These are phyloP conservation scores for Abrus pulchellus DNA, from an alignment of 306 rosid genomes.

Conservation along the genomic window DNA sequence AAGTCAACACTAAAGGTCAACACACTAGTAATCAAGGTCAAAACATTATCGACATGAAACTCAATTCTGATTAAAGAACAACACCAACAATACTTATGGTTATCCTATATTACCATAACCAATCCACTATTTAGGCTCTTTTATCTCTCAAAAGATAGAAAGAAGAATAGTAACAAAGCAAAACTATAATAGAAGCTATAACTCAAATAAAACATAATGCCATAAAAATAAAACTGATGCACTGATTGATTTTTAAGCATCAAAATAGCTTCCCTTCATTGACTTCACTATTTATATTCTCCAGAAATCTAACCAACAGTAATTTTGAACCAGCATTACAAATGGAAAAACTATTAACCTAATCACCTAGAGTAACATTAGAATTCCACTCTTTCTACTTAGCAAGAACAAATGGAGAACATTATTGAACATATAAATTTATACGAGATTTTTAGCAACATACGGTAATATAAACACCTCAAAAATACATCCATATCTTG, in stretches of 20 bases:
- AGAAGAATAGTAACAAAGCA: slow-evolving; percentile 9
- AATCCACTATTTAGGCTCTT: neutral
- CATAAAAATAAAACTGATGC: slow-evolving; percentile 3
- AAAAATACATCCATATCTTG: no score
- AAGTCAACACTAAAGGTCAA: no score
- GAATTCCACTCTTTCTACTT: neutral
- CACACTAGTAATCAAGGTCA: no score
- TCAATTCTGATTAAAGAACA: no score
- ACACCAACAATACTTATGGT: neutral
- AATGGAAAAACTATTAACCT: slow-evolving; percentile 13
- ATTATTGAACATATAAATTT: no score
- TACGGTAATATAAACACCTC: no score
- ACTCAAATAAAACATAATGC: slow-evolving; percentile 6
- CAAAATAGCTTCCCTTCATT: slow-evolving; percentile 30
- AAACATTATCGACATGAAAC: no score
- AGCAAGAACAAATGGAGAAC: no score
- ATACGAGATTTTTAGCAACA: no score
- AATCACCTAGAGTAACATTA: slow-evolving; percentile 32
- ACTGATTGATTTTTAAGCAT: slow-evolving; percentile 33
- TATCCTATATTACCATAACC: neutral
- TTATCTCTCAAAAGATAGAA: slow-evolving; percentile 40
- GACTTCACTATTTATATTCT: slow-evolving; percentile 42
- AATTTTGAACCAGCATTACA: neutral
- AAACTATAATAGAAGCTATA: slow-evolving; percentile 9
- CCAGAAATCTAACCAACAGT: slow-evolving; percentile 37